Base-by-base conservation (phyloP, 257 asterid genomes). In the Osmanthus fragrans region DNA sequence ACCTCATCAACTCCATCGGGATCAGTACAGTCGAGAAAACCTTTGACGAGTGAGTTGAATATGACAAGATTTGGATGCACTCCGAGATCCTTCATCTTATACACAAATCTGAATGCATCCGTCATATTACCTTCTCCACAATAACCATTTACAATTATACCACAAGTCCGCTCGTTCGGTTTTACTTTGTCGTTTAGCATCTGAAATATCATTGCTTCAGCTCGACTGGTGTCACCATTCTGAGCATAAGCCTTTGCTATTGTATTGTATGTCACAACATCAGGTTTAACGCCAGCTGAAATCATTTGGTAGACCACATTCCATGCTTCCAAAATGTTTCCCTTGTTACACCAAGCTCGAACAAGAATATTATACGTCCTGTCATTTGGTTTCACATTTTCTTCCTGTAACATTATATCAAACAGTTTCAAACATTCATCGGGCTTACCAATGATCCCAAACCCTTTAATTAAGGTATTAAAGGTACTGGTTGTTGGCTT, bases 1-100 rank as follows among this genome's bases (percentile, higher is more conserved):
- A 92, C 99, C 99, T 95, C 91, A 33, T 95, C 94, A 71, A 95
- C 98, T 75, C 99, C 97, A 80, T 85, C 80, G 29, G 89, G 77
- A 77, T 90, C 96, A 23, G 73, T 72, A 34, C 74, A 34, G 76
- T 92, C 89, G 7, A 95, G 82, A 83, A 85, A 95, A 34, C 98
- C 98, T 82, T 92, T 90, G 71, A 95, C 81, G 30, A 95, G 97
- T 47, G 98, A 85, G 80, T 95, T 95, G 84, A 93, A 89, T 71
- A 90, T 85, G 74, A 93, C 88, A 33, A 93, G 94, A 88, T 95
- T 93, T 0, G 99, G 97, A 25, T 76, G 88, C 82, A 91, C 86
- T 33, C 90, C 82, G 36, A 95, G 89, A 80, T 84, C 94, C 87
- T 89, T 93, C 98, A 93, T 95, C 83, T 86, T 88, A 75, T 88